Evolutionary conservation across 2,329 filamentous ascomycete genomes (phyloP), one percentile per base, ranked within the genome.

Genomic region (Elsinoe australis): DNA sequence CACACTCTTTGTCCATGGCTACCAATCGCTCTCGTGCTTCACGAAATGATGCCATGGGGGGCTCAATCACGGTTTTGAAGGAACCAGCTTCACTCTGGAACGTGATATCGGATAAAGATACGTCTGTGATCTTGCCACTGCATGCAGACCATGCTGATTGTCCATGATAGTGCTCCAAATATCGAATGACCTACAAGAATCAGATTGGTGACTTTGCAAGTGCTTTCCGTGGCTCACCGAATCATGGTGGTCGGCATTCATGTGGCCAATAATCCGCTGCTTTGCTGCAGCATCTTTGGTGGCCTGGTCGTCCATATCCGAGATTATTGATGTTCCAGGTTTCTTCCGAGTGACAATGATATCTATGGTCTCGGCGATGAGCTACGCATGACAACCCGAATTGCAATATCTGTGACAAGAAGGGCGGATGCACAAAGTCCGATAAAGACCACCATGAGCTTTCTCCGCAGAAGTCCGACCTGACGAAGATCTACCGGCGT

Each of bases 231-330:
- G 7, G 33, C 61, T 17, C 62, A 72, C 79, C 50, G 87, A 86
- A 56, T 79, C 75, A 45, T 74, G 70, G 68, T 95, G 90, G 65
- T 90, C 84, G 34, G 71, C 71, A 69, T 95, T 95, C 86, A 95
- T 92, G 71, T 95, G 89, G 26, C 72, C 72, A 60, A 90, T 77
- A 64, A 87, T 82, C 51, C 81, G 78, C 50, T 71, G 58, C 60
- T 79, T 79, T 51, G 71, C 66, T 0, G 69, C 71, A 31, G 66
- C 67, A 47, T 75, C 71, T 54, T 69, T 61, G n/a, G 62, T 41
- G 19, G 48, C 38, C 44, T 57, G 56, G 44, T 53, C 51, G 36
- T 39, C 49, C 51, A 53, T 53, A n/a, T 28, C 33, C n/a, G 18
- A 12, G 24, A 9, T 33, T n/a, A n/a, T n/a, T n/a, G n/a, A n/a